Conservation (phyloP, 1,284 basidiomycete genomes). For the Ganoderma resinaceum region DNA sequence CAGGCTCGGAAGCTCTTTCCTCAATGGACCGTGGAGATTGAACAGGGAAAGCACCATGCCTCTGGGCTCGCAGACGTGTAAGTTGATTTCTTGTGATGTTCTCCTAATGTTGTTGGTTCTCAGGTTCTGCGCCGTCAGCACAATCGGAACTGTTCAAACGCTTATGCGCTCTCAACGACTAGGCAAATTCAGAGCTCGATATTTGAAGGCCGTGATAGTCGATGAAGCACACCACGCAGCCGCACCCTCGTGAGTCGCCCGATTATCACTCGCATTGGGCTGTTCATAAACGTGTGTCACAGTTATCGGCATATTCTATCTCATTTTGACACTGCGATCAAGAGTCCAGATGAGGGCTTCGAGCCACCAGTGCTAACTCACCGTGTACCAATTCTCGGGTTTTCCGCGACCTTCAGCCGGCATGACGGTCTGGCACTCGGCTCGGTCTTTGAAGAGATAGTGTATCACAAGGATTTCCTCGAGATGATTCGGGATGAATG, state of each 20-base stretch:
- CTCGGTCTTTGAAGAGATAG: conserved; percentile 90
- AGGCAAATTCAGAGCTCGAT: conserved; percentile 79
- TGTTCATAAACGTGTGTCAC: conserved; percentile 6
- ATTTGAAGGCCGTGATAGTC: conserved; percentile 85
- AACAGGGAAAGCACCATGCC: conserved; percentile 87
- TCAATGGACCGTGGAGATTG: conserved; percentile 86
- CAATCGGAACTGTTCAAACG: conserved; percentile 94
- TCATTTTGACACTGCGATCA: conserved; percentile 73
- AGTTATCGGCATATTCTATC: conserved; percentile 84
- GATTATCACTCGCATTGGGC: neutral
- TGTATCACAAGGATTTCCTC: conserved; percentile 93
- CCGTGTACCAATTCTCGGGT: conserved; percentile 88
- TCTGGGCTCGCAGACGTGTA: conserved; percentile 88
- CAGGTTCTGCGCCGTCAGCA: conserved; percentile 51
- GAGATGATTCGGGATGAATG: conserved; percentile 95
- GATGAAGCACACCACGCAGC: conserved; percentile 98
- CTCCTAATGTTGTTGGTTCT: neutral
- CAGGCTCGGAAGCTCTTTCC: conserved; percentile 78
- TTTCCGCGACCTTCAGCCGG: conserved; percentile 94
- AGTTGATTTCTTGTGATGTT: conserved; percentile 12
- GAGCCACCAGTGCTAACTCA: conserved; percentile 46
- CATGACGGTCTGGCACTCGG: conserved; percentile 92
- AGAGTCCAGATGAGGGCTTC: conserved; percentile 54
- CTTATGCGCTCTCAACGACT: conserved; percentile 73
- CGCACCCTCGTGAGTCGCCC: conserved; percentile 75